A percentile compares a stretch with the other conserved stretches of the same genome.
phyloP scores from a whole-genome alignment of 768 basidiomycete species.

The Hypsizygus marmoreus region DNA sequence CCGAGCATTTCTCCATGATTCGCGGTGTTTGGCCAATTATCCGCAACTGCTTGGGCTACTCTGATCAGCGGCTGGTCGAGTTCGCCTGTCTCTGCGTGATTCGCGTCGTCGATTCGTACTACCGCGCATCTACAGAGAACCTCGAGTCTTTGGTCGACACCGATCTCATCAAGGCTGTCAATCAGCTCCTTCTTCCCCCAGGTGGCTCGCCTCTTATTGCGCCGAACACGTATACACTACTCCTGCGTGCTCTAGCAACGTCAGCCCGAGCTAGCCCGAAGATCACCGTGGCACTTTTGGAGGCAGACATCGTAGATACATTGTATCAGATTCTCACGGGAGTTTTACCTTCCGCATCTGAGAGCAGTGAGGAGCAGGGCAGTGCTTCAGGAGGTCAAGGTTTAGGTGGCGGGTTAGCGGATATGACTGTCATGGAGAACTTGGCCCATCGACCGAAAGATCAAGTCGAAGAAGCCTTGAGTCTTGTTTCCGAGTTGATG shows the following conservation, averaged over 20 bases:
- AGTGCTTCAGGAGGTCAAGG: conserved; percentile 68
- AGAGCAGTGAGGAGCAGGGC: conserved; percentile 60
- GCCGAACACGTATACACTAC: conserved; percentile 82
- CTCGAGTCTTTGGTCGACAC: conserved; percentile 84
- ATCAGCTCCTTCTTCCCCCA: conserved; percentile 80
- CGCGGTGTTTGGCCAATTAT: conserved; percentile 91
- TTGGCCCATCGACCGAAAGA: conserved; percentile 96
- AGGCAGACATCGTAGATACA: conserved; percentile 91
- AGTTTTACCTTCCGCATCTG: conserved; percentile 72
- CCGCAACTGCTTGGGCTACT: conserved; percentile 86
- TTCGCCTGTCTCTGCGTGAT: conserved; percentile 95
- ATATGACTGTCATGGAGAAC: conserved; percentile 98
- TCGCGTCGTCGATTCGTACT: conserved; percentile 89
- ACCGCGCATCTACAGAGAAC: conserved; percentile 81
- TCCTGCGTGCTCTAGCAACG: conserved; percentile 85
- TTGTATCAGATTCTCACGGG: conserved; percentile 95
- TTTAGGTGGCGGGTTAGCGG: conserved; percentile 84
- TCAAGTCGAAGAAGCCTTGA: conserved; percentile 92
- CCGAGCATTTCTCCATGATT: conserved; percentile 90
- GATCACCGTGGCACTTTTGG: conserved; percentile 82
- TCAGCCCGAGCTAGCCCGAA: conserved; percentile 87
- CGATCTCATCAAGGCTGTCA: conserved; percentile 80
- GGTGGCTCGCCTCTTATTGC: conserved; percentile 87
- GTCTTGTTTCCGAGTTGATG: conserved; percentile 86
- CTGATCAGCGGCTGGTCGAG: conserved; percentile 97